Conservation (phyloP, 2,329 filamentous ascomycete species). For the Leptoxyphium fumago region DNA sequence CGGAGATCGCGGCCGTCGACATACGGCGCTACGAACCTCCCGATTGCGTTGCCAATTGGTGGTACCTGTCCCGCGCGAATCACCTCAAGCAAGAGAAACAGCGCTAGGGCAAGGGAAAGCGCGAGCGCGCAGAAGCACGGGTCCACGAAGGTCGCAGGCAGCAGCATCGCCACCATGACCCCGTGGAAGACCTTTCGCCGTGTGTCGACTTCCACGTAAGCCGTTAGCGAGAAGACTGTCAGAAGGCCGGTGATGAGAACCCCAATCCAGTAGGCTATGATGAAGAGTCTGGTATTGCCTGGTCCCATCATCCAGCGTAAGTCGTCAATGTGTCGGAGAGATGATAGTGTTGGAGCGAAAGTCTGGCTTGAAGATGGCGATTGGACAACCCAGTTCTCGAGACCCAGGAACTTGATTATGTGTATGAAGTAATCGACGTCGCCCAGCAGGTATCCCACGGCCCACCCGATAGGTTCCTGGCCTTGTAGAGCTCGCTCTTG, state of each 20-base stretch:
- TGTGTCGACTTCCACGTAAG: constrained; percentile 83
- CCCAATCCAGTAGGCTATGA: constrained; percentile 57
- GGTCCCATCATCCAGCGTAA: constrained; percentile 50
- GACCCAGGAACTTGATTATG: constrained; percentile 50
- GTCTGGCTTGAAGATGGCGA: constrained; percentile 32
- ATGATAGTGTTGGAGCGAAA: constrained; percentile 29
- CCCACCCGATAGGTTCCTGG: constrained; percentile 83
- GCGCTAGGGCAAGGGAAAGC: constrained; percentile 60
- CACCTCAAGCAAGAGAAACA: constrained; percentile 80
- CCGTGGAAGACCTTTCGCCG: constrained; percentile 95
- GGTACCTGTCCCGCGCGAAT: constrained; percentile 83
- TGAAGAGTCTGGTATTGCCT: constrained; percentile 65
- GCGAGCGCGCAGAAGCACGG: constrained; percentile 70
- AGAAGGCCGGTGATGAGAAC: constrained; percentile 58
- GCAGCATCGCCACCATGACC: constrained; percentile 93
- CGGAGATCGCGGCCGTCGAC: constrained; percentile 87
- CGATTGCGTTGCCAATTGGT: constrained; percentile 73
- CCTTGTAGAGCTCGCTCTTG: constrained; percentile 49
- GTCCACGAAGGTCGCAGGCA: constrained; percentile 76
- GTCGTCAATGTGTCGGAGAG: constrained; percentile 22
- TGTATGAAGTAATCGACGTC: constrained; percentile 59
- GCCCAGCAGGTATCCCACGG: constrained; percentile 74
- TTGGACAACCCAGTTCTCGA: constrained; percentile 63
- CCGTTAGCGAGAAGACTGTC: constrained; percentile 64
- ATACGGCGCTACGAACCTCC: constrained; percentile 78